Evolutionary conservation across 2,329 filamentous ascomycete genomes (phyloP).

Genomic region (Trichothecium roseum): DNA sequence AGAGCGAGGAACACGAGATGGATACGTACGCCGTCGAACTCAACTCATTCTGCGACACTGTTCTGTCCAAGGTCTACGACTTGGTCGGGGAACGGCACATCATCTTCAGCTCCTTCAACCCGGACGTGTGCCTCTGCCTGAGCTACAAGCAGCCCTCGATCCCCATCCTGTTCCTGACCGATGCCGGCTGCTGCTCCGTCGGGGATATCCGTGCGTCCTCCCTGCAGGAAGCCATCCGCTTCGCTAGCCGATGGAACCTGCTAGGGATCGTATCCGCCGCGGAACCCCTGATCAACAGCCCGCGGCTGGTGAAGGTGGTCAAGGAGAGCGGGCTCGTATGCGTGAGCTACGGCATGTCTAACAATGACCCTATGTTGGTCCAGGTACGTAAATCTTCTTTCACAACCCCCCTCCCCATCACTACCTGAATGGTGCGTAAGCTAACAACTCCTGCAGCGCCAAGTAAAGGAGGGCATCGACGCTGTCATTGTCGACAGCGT

Average conservation of each 20-base stretch:
- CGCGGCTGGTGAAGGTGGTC: slow-evolving; percentile 79
- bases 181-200: slow-evolving; percentile 71
- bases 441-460: slow-evolving; percentile 42
- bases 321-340: slow-evolving; percentile 92
- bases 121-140: slow-evolving; percentile 86
- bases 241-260: slow-evolving; percentile 89
- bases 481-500: slow-evolving; percentile 97
- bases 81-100: slow-evolving; percentile 74
- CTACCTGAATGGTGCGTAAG: not conserved
- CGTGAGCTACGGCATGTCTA: slow-evolving; percentile 83
- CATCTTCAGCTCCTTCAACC: slow-evolving; percentile 96
- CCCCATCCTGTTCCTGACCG: slow-evolving; percentile 87
- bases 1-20: slow-evolving; percentile 93
- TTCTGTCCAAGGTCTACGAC: slow-evolving; percentile 84
- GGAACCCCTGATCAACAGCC: slow-evolving; percentile 80
- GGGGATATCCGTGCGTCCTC: slow-evolving; percentile 86
- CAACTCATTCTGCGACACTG: slow-evolving; percentile 92
- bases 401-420: not conserved
- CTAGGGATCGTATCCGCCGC: slow-evolving; percentile 85
- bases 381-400: slow-evolving; percentile 47
- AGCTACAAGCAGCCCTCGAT: slow-evolving; percentile 97
- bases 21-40: slow-evolving; percentile 92
- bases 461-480: slow-evolving; percentile 93
- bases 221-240: slow-evolving; percentile 89
- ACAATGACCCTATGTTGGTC: slow-evolving; percentile 80